A percentile compares a stretch with the other conserved stretches of the same genome.
Conservation (phyloP, 2,329 filamentous ascomycete genomes). For the Akanthomyces muscarius region DNA sequence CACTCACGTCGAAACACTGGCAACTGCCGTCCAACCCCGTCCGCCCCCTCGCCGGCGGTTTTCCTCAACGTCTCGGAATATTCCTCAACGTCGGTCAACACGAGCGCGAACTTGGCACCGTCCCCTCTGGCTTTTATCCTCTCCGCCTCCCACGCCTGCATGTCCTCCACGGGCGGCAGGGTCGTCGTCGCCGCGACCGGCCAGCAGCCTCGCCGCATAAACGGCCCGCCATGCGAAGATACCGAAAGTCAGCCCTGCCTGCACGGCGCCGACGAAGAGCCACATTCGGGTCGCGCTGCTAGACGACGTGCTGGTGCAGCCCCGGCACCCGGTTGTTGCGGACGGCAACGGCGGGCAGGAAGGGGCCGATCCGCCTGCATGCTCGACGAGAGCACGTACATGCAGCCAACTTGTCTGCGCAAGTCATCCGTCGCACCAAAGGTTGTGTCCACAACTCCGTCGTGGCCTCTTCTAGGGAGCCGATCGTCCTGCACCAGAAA, state of each 20-base stretch:
- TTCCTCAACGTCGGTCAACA: slow-evolving; percentile 60
- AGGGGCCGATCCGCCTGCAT: slow-evolving; percentile 35
- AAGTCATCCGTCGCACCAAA: not conserved
- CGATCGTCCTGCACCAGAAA: slow-evolving; percentile 1
- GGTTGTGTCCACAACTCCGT: not conserved
- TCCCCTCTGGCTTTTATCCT: slow-evolving; percentile 52
- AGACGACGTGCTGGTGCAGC: slow-evolving; percentile 57
- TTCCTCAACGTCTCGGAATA: slow-evolving; percentile 57
- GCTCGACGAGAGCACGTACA: not conserved
- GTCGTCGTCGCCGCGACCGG: slow-evolving; percentile 37
- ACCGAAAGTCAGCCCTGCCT: slow-evolving; percentile 60
- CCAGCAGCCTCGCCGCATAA: slow-evolving; percentile 53
- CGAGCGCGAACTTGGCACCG: slow-evolving; percentile 50
- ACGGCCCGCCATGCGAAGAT: slow-evolving; percentile 68
- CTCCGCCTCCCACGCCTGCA: slow-evolving; percentile 54
- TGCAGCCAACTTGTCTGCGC: not conserved
- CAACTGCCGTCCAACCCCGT: slow-evolving; percentile 41
- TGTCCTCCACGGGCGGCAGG: slow-evolving; percentile 46
- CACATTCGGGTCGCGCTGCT: slow-evolving; percentile 47
- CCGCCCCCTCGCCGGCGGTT: slow-evolving; percentile 43
- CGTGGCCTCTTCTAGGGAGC: not conserved
- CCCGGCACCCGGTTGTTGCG: slow-evolving; percentile 53
- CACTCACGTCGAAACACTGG: slow-evolving; percentile 44
- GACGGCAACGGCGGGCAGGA: slow-evolving; percentile 48
- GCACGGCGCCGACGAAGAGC: slow-evolving; percentile 55